Evolutionary conservation across 352 stramenopile species (phyloP), one percentile per base, ranked within the genome.

Genomic region (Saprolegnia diclina): DNA sequence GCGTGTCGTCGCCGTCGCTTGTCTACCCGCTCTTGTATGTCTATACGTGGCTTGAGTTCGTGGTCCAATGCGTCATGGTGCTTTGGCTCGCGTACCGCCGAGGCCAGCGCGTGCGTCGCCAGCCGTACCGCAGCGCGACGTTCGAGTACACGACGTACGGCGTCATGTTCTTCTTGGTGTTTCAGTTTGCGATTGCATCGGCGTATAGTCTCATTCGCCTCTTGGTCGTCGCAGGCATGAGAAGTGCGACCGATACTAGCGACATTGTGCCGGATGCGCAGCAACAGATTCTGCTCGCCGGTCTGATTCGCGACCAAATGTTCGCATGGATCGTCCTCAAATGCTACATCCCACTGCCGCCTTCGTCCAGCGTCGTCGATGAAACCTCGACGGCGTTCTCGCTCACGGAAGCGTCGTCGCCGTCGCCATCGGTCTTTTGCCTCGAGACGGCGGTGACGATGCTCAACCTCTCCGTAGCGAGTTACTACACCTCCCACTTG

Each of bases 281-380:
- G 24, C 29, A 59, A 53, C 26, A 6, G n/a, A 45, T 69, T 11
- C 48, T 7, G 45, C 44, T 69, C 11, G 42, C 32, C 13, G 29
- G 29, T 1, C 26, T 69, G 16, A 26, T 69, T 45, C 63, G 63
- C 26, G 24, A 61, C 0, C 63, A 69, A 61, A 52, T 52, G 26
- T 69, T 69, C 21, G 48, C 63, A 7, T 69, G 63, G 63, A 69
- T 69, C 29, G 63, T 69, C 9, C 53, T 69, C 50, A 46, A 62
- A 19, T 69, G 63, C 48, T 69, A 69, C 50, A n/a, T 69, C 26
- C 63, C 63, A 11, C 37, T 69, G 13, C 52, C 52, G 35, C 19
- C 52, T 13, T 2, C 52, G 16, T 35, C 29, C 2, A 35, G 29
- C 29, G 29, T 35, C 5, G 2, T 35, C 2, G 29, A 35, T 5